phyloP scores from a whole-genome alignment of 805 yeast genomes.

The Zygoascus flipseniorum region DNA sequence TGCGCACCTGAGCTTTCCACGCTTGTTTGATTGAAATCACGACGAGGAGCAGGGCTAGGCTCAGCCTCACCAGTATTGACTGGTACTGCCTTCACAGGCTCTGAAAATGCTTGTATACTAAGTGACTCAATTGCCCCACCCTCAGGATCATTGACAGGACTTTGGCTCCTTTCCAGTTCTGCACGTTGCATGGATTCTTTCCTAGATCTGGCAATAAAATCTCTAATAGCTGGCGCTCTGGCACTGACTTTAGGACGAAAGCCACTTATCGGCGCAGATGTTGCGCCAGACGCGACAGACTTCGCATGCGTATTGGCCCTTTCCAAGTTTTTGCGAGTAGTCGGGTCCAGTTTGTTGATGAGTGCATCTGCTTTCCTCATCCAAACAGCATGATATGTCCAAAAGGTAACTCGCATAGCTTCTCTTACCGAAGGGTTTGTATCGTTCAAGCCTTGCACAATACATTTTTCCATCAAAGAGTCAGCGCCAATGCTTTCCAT shows the following conservation, averaged over 20 bases:
- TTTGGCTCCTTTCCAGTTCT: background rate
- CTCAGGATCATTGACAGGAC: background rate
- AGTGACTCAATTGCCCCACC: background rate
- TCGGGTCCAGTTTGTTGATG: constrained; percentile 34
- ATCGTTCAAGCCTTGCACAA: constrained; percentile 60
- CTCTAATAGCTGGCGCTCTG: constrained; percentile 3
- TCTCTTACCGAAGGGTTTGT: constrained; percentile 77
- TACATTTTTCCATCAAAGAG: constrained; percentile 41
- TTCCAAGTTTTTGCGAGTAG: constrained; percentile 52
- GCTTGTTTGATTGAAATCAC: background rate
- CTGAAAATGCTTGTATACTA: too few relatives aligned
- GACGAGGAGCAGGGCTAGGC: background rate
- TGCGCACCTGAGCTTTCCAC: background rate
- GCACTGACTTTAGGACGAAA: background rate
- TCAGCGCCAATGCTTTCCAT: constrained; percentile 27
- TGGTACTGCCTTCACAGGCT: background rate
- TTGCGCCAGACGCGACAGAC: background rate
- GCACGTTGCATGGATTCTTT: constrained; percentile 1
- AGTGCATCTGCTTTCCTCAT: constrained; percentile 42
- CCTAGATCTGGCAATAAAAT: constrained; percentile 13
- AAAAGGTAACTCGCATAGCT: constrained; percentile 60
- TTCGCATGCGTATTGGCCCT: constrained; percentile 41
- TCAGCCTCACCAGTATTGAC: background rate
- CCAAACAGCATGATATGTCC: constrained; percentile 54
- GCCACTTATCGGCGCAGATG: background rate